Evolutionary conservation across 306 rosid genomes (phyloP).

Genomic region (Benincasa hispida): DNA sequence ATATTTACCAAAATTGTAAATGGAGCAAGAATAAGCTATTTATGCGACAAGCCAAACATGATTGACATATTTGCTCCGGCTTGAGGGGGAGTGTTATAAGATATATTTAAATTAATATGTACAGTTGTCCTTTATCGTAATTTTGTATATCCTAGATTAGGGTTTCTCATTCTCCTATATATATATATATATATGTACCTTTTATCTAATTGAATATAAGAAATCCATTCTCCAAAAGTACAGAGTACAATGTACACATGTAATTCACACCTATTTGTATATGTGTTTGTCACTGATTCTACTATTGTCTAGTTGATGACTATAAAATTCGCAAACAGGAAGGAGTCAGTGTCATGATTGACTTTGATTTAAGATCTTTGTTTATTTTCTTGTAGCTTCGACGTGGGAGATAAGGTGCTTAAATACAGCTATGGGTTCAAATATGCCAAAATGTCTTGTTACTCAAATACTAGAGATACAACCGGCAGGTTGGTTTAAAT

Average conservation of each 20-base stretch:
- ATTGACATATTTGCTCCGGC: no score
- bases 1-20: no score
- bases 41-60: no score
- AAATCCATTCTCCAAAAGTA: no score
- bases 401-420: constrained; percentile 82
- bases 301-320: background rate
- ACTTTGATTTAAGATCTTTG: background rate
- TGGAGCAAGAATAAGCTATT: no score
- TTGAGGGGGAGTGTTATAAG: no score
- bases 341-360: background rate
- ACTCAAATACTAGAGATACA: constrained; percentile 82
- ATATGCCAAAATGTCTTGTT: constrained; percentile 52
- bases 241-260: background rate
- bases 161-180: no score
- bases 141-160: no score
- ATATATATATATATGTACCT: no score
- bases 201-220: no score
- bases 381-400: constrained; percentile 44
- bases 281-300: background rate
- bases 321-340: background rate
- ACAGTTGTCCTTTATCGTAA: no score
- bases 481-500: constrained; percentile 51
- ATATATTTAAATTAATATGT: no score
- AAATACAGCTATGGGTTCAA: constrained; percentile 58
- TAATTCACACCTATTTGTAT: background rate